Evolutionary conservation across 495 filamentous ascomycete species (phyloP), one percentile per base, ranked within the genome.

Genomic region (Xylaria acuta): DNA sequence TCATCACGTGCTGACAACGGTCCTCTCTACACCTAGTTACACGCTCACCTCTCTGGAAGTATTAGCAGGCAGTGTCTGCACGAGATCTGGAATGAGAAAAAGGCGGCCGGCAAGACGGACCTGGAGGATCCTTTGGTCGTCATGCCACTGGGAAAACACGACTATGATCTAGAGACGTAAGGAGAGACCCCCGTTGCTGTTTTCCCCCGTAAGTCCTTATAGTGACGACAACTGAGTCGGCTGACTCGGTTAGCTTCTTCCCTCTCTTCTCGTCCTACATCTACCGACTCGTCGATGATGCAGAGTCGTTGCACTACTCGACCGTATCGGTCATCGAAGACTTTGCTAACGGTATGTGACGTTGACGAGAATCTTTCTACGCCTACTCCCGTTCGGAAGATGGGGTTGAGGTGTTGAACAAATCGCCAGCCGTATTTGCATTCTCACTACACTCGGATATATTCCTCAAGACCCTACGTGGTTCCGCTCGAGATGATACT

Each of bases 41-140:
- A 97, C 74, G 93, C 93, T 70, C 93, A 96, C 80, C 87, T 97
- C 41, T 92, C 88, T 54, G 93, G 94, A 58, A 94, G 91, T 78
- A 94, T 96, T 80, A 92, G 89, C 77, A 88, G 89, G 18, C 79
- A 90, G 82, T 91, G 88, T 67, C 88, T 96, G 1, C 92, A 95
- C 76, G 88, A 93, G 51, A 88, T 96, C 75, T 97, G 93, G 92
- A 64, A 80, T 49, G 76, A 78, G 59, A 92, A 90, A 79, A 89
- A 87, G 62, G 80, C 80, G 9, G 71, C 72, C 7, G 76, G 78
- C 49, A 76, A 89, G 45, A 87, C 88, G 0, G 72, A 80, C 20
- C 80, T 95, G 0, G 86, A 91, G 64, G 92, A 95, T 79, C 93
- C 93, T 2, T 77, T 92, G 47, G 67, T 89, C 1, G 86, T 87